phyloP scores from a whole-genome alignment of 139 green algal species.

The Gonium pectorale region DNA sequence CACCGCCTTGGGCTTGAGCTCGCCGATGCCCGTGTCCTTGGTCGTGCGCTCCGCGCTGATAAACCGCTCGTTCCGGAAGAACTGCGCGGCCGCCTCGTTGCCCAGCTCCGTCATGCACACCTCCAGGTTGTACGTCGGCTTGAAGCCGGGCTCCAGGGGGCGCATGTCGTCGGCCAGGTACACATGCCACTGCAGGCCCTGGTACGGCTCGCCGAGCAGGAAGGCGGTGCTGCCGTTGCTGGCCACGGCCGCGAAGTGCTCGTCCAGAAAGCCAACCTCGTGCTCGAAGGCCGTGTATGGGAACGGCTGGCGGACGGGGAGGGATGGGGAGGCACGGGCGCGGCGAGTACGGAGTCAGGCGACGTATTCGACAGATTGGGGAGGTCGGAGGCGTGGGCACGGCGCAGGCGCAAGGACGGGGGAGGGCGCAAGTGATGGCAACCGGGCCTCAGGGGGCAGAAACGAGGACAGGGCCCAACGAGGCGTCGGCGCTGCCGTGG shows the following conservation, averaged over 20 bases:
- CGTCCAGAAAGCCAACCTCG: conserved; percentile 83
- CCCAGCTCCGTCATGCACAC: conserved; percentile 96
- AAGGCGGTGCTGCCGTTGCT: conserved; percentile 72
- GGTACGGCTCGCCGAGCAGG: conserved; percentile 86
- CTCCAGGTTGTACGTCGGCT: conserved; percentile 88
- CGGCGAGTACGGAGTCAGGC: too few relatives aligned
- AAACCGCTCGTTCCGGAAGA: conserved; percentile 81
- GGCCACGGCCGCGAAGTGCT: conserved; percentile 77
- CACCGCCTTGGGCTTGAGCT: conserved; percentile 78
- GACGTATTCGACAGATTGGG: too few relatives aligned
- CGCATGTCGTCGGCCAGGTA: conserved; percentile 78
- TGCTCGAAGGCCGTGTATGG: conserved; percentile 81
- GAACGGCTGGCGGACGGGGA: conserved; percentile 51
- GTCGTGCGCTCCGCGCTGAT: conserved; percentile 73
- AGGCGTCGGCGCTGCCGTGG: too few relatives aligned
- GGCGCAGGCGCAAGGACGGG: too few relatives aligned
- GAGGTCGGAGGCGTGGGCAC: too few relatives aligned
- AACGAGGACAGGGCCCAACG: too few relatives aligned
- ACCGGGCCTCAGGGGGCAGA: too few relatives aligned
- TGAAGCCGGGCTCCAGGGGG: not conserved
- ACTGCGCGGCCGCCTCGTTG: conserved; percentile 71
- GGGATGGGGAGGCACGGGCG: too few relatives aligned
- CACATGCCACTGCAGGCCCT: conserved; percentile 95
- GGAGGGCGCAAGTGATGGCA: too few relatives aligned
- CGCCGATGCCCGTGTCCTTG: conserved; percentile 75